Base-by-base conservation (phyloP, 495 filamentous ascomycete species). In the Hyaloscypha finlandica region DNA sequence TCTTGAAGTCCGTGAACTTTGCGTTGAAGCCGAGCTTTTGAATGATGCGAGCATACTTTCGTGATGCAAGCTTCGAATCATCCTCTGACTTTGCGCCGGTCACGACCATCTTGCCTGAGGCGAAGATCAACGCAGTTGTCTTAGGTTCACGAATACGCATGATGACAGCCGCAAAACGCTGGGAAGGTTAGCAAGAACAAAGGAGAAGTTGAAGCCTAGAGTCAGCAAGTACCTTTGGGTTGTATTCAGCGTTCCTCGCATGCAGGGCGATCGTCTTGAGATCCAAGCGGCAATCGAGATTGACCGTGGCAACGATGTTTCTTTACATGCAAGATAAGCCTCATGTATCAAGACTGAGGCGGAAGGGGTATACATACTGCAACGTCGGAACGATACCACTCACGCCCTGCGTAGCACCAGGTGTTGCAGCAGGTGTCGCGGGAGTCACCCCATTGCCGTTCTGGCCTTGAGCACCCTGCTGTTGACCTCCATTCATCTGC, bases 1-100 rank as follows among this genome's bases (percentile, higher is more conserved):
- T 98, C 86, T 99, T 98, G 85, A 99, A 99, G 78, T 99, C 95
- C 67, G 93, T 97, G 81, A 99, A 99, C 87, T 97, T 97, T 67
- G 96, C 94, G 70, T 97, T 97, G 87, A 99, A 99, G 61, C 95
- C 95, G 65, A 99, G 92, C 83, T 99, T 99, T 84, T 99, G 95
- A 74, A 99, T 98, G 80, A 99, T 99, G 70, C 95, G 93, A 29
- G 95, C 95, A 79, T 98, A 99, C 82, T 99, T 99, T 79, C 96
- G 89, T 51, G 92, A 96, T 2, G 95, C 95, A 74, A 99, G 87
- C 79, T 97, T 96, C 56, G 93, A 97, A 74, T 98, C 96, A 75
- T 98, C 95, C 74, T 99, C 95, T 1, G 93, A 97, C 81, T 99
- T 99, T 63, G 96, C 95, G 80, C 95, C 95, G 39, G 95, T 99